Percentiles rank a stretch among this genome's conserved stretches.
These are phyloP conservation scores for Aristolochia fimbriata DNA, from an alignment of 164 flowering plant genomes.

Conservation along the genomic window DNA sequence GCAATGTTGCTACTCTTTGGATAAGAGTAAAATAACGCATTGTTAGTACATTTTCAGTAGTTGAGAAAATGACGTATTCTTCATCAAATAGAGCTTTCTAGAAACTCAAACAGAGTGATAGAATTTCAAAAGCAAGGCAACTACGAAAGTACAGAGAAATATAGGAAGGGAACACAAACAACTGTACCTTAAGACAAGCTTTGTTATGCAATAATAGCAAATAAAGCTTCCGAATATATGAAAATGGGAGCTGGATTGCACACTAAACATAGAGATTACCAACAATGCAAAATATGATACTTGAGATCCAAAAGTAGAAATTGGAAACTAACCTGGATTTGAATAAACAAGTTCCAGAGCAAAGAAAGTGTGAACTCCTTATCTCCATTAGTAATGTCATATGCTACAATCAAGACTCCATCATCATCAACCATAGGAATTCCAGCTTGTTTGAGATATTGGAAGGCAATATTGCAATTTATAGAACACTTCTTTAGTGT, in stretches of 20 bases:
- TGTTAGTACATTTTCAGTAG: constrained; percentile 46
- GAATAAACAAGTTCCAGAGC: constrained; percentile 89
- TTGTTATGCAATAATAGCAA: constrained; percentile 64
- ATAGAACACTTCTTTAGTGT: constrained; percentile 52
- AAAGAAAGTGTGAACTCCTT: constrained; percentile 64
- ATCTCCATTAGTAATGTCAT: constrained; percentile 75
- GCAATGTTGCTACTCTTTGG: constrained; percentile 51
- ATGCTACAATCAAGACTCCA: constrained; percentile 43
- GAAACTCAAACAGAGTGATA: neutral
- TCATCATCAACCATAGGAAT: constrained; percentile 70
- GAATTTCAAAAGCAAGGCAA: neutral
- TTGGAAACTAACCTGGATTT: constrained; percentile 55
- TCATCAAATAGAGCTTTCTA: constrained; percentile 35
- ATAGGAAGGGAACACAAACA: neutral
- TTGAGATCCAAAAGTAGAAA: no score
- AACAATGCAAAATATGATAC: no score
- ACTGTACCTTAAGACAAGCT: constrained; percentile 39
- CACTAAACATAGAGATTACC: no score
- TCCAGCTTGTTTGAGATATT: constrained; percentile 61
- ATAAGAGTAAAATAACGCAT: constrained; percentile 61
- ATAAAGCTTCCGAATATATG: constrained; percentile 22
- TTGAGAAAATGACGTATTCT: constrained; percentile 30
- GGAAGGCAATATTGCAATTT: constrained; percentile 64
- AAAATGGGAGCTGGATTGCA: no score
- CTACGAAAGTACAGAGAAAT: neutral